Evolutionary conservation across 257 asterid species (phyloP).

Genomic region (Prunella vulgaris): DNA sequence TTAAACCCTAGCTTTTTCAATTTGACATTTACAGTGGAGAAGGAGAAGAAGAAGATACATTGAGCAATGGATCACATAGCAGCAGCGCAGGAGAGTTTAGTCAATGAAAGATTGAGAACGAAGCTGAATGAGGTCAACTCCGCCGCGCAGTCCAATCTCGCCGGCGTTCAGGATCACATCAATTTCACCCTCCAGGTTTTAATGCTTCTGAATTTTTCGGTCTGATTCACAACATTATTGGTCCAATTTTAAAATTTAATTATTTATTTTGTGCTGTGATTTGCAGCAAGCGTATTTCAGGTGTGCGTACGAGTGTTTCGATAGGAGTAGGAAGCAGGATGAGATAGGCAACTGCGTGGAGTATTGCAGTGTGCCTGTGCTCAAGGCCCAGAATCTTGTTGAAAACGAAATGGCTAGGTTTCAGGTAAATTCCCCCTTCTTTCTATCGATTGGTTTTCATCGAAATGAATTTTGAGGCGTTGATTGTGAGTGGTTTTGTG

Average conservation of each 20-base stretch:
- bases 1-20: slow-evolving; percentile 9
- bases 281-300: slow-evolving; percentile 88
- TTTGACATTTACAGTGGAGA: not conserved
- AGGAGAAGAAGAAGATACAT: not conserved
- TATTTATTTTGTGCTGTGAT: not conserved
- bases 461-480: not conserved
- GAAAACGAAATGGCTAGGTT: slow-evolving; percentile 85
- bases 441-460: not conserved
- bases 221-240: not conserved
- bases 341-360: slow-evolving; percentile 83
- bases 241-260: not conserved
- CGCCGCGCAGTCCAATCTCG: slow-evolving; percentile 79
- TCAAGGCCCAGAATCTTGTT: slow-evolving; percentile 75
- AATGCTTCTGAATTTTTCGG: not conserved
- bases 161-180: slow-evolving; percentile 81
- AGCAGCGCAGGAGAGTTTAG: slow-evolving; percentile 79
- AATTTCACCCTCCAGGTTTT: slow-evolving; percentile 87
- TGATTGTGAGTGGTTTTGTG: not conserved
- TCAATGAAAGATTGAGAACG: slow-evolving; percentile 64
- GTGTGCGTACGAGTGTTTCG: slow-evolving; percentile 94
- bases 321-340: slow-evolving; percentile 58
- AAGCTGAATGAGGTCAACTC: slow-evolving; percentile 76
- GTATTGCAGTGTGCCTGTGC: slow-evolving; percentile 83
- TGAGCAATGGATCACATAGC: slow-evolving; percentile 68
- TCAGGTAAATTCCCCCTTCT: slow-evolving; percentile 37